Percentiles rank a stretch among this genome's conserved stretches.
Conservation (phyloP, 2,329 filamentous ascomycete species). For the Aureobasidium namibiae region DNA sequence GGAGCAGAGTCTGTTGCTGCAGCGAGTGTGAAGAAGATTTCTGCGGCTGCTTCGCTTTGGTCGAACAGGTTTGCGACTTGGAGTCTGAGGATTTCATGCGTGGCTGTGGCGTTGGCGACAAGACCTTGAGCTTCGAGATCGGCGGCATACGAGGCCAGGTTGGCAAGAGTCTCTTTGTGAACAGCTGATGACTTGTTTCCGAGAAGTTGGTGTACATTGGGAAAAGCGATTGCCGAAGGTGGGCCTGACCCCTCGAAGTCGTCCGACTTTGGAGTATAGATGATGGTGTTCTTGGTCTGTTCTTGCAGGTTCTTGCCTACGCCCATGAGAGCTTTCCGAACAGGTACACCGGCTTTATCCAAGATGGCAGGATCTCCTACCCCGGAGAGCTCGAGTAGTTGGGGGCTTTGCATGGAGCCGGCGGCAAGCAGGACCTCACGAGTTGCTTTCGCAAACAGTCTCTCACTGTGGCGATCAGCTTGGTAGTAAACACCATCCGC, state of each 20-base stretch:
- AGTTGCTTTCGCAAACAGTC: constrained; percentile 20
- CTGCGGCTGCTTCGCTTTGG: constrained; percentile 18
- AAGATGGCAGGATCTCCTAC: constrained; percentile 41
- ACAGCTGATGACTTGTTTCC: constrained; percentile 21
- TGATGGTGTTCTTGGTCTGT: constrained; percentile 9
- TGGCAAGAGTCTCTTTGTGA: constrained; percentile 20
- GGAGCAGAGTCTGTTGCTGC: constrained; percentile 17
- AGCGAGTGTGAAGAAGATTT: constrained; percentile 32
- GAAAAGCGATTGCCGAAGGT: constrained; percentile 29
- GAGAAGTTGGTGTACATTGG: constrained; percentile 31
- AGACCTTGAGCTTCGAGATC: constrained; percentile 15
- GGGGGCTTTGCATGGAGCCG: constrained; percentile 47
- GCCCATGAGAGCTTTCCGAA: constrained; percentile 17
- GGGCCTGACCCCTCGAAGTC: constrained; percentile 31
- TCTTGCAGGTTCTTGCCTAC: constrained; percentile 29
- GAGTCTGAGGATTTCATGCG: constrained; percentile 17
- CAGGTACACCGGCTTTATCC: constrained; percentile 17
- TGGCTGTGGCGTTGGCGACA: constrained; percentile 19
- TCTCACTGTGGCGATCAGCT: constrained; percentile 11
- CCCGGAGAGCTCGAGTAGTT: constrained; percentile 51
- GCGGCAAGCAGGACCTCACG: constrained; percentile 50
- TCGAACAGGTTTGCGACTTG: constrained; percentile 23
- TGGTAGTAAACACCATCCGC: constrained; percentile 20
- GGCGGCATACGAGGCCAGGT: constrained; percentile 24
- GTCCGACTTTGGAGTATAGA: constrained; percentile 19